These are phyloP conservation scores for Podospora sp. DNA, from an alignment of 495 filamentous ascomycete genomes.

Conservation along the genomic window DNA sequence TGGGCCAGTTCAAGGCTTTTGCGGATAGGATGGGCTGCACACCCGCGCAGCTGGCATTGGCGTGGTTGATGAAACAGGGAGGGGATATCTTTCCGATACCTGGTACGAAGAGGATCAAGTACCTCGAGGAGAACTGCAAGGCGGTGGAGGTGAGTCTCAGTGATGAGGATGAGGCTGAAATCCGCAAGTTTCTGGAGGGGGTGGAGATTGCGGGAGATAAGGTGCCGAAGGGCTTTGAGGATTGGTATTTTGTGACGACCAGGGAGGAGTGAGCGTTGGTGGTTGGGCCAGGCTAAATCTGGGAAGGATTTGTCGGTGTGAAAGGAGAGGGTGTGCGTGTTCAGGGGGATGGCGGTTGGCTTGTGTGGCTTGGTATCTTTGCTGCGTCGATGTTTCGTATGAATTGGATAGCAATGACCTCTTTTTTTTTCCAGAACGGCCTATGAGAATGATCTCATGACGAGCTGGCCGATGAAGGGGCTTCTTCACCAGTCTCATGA, in stretches of 20 bases:
- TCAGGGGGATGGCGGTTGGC: too few species aligned
- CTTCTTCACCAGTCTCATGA: too few species aligned
- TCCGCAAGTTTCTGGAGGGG: constrained; percentile 26
- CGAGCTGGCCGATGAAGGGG: too few species aligned
- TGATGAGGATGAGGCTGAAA: constrained; percentile 49
- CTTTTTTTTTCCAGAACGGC: too few species aligned
- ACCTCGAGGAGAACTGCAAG: constrained; percentile 53
- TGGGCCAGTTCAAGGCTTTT: constrained; percentile 63
- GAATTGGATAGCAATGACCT: neutral
- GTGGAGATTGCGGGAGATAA: constrained; percentile 2
- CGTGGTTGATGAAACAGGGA: constrained; percentile 66
- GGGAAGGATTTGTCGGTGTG: neutral
- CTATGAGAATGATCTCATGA: too few species aligned
- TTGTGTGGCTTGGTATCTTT: neutral
- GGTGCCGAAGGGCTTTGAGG: neutral
- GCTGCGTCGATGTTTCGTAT: neutral
- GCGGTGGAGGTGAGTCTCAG: constrained; percentile 45
- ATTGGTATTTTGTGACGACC: neutral
- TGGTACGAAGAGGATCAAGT: constrained; percentile 57
- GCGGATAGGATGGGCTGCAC: constrained; percentile 70
- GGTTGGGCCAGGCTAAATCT: neutral
- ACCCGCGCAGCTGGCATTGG: constrained; percentile 72
- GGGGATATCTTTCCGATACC: constrained; percentile 79
- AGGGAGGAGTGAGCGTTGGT: neutral
- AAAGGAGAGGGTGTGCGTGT: neutral